A percentile compares a stretch with the other conserved stretches of the same genome.
These are phyloP conservation scores for Turritis glabra DNA, from an alignment of 345 rosid species.

Conservation along the genomic window DNA sequence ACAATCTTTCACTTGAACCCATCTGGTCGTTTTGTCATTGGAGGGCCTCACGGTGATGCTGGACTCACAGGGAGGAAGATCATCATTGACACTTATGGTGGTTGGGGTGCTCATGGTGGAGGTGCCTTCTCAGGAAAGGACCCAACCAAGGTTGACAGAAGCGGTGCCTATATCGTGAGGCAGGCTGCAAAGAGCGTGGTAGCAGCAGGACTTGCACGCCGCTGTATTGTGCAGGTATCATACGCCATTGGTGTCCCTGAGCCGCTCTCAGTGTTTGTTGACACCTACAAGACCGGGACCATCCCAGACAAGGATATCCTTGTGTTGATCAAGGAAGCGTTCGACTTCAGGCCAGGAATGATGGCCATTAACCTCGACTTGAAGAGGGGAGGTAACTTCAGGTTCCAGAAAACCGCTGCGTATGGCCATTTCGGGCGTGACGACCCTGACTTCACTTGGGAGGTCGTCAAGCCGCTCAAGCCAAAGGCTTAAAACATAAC, in stretches of 20 bases:
- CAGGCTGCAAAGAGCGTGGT: conserved; percentile 83
- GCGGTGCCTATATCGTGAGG: conserved; percentile 79
- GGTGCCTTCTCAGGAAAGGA: conserved; percentile 84
- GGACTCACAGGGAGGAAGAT: conserved; percentile 85
- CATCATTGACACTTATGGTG: conserved; percentile 75
- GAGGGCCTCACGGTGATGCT: conserved; percentile 87
- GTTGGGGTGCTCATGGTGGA: conserved; percentile 80
- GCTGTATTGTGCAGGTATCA: conserved; percentile 75
- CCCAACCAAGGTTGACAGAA: conserved; percentile 78
- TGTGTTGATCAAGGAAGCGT: conserved; percentile 57
- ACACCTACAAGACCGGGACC: conserved; percentile 59
- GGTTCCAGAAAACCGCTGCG: conserved; percentile 78
- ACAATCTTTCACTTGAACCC: conserved; percentile 85
- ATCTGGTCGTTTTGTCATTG: conserved; percentile 79
- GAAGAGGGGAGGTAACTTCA: conserved; percentile 69
- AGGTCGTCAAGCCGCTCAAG: conserved; percentile 66
- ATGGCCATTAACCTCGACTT: conserved; percentile 73
- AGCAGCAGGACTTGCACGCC: conserved; percentile 73
- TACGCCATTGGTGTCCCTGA: conserved; percentile 77
- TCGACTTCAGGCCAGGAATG: conserved; percentile 84
- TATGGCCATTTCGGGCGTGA: conserved; percentile 78
- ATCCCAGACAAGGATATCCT: conserved; percentile 60
- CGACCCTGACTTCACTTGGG: conserved; percentile 79
- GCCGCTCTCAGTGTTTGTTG: conserved; percentile 67
- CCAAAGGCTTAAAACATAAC: conserved; percentile 50